A percentile compares a stretch with the other conserved stretches of the same genome.
phyloP scores from a whole-genome alignment of 2,329 filamentous ascomycete species.

The Lachnellula occidentalis region DNA sequence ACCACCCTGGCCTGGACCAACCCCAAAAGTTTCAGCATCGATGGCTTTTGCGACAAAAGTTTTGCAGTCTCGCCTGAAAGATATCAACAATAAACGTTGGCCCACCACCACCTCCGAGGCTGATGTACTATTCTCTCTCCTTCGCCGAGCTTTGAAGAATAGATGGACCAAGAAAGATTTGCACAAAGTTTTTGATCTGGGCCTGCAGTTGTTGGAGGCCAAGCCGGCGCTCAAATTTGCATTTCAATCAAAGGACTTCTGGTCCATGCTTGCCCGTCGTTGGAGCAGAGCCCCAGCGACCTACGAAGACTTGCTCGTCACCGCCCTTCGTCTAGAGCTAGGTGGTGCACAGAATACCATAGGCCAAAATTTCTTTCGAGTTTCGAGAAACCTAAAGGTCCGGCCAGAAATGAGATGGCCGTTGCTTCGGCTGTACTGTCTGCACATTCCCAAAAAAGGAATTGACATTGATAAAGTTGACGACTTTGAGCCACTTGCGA shows the following conservation, averaged over 20 bases:
- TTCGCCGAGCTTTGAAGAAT: constrained; percentile 5
- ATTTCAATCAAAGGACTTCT: constrained; percentile 3
- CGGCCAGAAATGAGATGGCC: constrained; percentile 8
- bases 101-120: constrained; percentile 4
- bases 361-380: constrained; percentile 2
- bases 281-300: constrained; percentile 7
- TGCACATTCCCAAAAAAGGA: constrained; percentile 8
- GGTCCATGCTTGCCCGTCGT: constrained; percentile 4
- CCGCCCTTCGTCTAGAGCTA: constrained; percentile 9
- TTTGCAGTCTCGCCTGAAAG: constrained; percentile 7
- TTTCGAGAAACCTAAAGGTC: neutral
- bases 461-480: constrained; percentile 10
- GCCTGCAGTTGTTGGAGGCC: constrained; percentile 7
- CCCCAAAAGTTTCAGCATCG: constrained; percentile 9
- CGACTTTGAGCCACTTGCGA: constrained; percentile 6
- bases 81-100: constrained; percentile 8
- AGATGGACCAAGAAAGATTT: constrained; percentile 2
- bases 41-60: constrained; percentile 13
- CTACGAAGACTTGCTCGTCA: constrained; percentile 6
- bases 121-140: constrained; percentile 6
- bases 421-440: constrained; percentile 13
- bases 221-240: constrained; percentile 2
- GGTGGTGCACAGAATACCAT: constrained; percentile 4
- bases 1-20: constrained; percentile 1
- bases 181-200: constrained; percentile 7